Evolutionary conservation across 2,329 filamentous ascomycete genomes (phyloP).

Genomic region (Drechslera avenae): DNA sequence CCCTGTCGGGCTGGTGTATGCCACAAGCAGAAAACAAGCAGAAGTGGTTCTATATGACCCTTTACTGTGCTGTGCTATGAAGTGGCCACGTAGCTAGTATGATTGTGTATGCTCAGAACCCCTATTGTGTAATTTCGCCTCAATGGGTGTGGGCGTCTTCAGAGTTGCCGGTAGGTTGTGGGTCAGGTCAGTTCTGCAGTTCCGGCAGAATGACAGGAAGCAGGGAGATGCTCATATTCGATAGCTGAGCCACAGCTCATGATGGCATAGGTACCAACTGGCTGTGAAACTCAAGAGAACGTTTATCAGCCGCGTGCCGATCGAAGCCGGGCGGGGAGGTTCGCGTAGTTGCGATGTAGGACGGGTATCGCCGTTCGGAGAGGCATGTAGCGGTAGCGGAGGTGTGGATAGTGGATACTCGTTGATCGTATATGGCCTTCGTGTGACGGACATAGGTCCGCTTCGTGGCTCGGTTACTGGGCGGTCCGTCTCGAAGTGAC

Average conservation of each 20-base stretch:
- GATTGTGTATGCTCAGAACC: too few species aligned
- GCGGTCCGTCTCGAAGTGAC: constrained; percentile 5
- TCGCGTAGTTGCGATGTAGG: constrained; percentile 2
- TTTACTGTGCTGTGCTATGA: too few species aligned
- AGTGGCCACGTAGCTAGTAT: too few species aligned
- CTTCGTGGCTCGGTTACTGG: constrained; percentile 3
- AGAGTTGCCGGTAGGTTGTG: too few species aligned
- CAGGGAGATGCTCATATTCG: background rate
- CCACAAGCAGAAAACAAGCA: too few species aligned
- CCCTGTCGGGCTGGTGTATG: too few species aligned
- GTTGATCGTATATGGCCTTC: constrained; percentile 7
- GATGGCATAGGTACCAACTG: background rate
- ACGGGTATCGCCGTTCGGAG: constrained; percentile 8
- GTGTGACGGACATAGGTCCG: constrained; percentile 7
- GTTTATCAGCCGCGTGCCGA: background rate
- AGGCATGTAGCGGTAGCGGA: constrained; percentile 5
- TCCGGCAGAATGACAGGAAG: too few species aligned
- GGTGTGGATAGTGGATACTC: constrained; percentile 5
- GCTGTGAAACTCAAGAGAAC: too few species aligned
- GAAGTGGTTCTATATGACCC: too few species aligned
- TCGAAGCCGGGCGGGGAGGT: background rate
- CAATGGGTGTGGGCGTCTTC: too few species aligned
- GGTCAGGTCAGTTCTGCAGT: too few species aligned
- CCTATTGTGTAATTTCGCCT: too few species aligned
- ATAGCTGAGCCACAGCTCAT: background rate